Conservation (phyloP, 73 alveolate genomes). For the Paramecium pentaurelia region DNA sequence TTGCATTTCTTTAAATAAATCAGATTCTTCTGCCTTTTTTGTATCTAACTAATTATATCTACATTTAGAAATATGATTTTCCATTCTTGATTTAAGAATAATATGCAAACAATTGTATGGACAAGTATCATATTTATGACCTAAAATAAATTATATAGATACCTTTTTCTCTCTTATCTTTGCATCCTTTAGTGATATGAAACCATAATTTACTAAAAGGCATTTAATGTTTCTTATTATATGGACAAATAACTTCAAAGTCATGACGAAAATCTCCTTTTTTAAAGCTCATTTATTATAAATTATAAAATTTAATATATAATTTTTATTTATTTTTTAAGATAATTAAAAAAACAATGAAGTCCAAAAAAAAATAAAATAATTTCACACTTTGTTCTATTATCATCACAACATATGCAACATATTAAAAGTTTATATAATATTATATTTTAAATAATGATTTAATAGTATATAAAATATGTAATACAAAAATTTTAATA, state of each 20-base stretch:
- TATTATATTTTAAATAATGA: too few species aligned
- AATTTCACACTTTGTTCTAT: too few species aligned
- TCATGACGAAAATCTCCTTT: slow-evolving; percentile 5
- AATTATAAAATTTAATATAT: too few species aligned
- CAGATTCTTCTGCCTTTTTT: background rate
- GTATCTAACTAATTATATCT: background rate
- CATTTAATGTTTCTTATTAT: slow-evolving; percentile 15
- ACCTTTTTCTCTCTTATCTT: background rate
- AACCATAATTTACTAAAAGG: slow-evolving; percentile 16
- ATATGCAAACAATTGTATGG: slow-evolving; percentile 1
- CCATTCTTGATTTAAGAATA: background rate
- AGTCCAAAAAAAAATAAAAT: too few species aligned
- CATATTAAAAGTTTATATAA: too few species aligned
- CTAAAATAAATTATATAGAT: background rate
- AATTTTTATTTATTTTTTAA: too few species aligned
- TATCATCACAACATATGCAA: too few species aligned
- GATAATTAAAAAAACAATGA: too few species aligned
- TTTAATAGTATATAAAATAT: too few species aligned
- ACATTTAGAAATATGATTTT: background rate
- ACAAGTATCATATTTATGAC: slow-evolving; percentile 4
- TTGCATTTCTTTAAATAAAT: background rate
- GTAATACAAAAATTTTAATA: too few species aligned
- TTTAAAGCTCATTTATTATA: background rate
- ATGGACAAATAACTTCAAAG: slow-evolving; percentile 13
- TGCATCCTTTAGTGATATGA: slow-evolving; percentile 28